Evolutionary conservation across 2,329 filamentous ascomycete species (phyloP), one percentile per base, ranked within the genome.

Genomic region (Ophiostoma sp.): DNA sequence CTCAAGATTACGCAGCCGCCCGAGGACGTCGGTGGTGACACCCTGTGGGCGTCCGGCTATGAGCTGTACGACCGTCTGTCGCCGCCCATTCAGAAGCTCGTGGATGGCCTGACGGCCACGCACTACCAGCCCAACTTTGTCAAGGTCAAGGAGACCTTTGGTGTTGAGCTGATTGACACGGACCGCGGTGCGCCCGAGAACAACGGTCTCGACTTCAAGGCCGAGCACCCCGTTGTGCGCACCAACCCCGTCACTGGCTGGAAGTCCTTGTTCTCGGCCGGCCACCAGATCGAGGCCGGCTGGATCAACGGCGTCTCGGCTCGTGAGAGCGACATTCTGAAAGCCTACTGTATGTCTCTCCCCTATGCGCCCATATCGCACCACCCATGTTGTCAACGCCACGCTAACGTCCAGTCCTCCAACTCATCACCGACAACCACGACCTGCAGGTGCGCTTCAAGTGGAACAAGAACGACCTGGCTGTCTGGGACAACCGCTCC

Each of bases 41-140:
- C 90, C 0, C 84, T 92, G 12, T 92, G 89, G 89, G 90, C 90
- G 0, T 90, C 88, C 0, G 89, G 89, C 0, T 92, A 91, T 78
- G 89, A 92, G 76, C 80, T 91, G 19, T 92, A 83, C 74, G 83
- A 84, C 76, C 82, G 82, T n/a, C 74, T 80, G 48, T 79, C 77
- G 63, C 75, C 75, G 22, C 71, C 76, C 3, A 36, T 78, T 33
- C 77, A 78, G 75, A 77, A 76, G 73, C 70, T 80, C 3, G 76
- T 76, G 28, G 79, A 80, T 39, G 57, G 76, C 39, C 73, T 80
- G 55, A 80, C 78, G 4, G 79, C 77, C 25, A 79, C 78, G 0
- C 78, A 79, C 75, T 74, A 79, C 80, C 76, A 82, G 78, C 66
- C 77, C 76, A 75, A 80, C 79, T 73, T 83, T 64, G 76, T 78